A percentile compares a stretch with the other conserved stretches of the same genome.
Conservation (phyloP, 768 basidiomycete genomes). For the Pleurotus platypus region DNA sequence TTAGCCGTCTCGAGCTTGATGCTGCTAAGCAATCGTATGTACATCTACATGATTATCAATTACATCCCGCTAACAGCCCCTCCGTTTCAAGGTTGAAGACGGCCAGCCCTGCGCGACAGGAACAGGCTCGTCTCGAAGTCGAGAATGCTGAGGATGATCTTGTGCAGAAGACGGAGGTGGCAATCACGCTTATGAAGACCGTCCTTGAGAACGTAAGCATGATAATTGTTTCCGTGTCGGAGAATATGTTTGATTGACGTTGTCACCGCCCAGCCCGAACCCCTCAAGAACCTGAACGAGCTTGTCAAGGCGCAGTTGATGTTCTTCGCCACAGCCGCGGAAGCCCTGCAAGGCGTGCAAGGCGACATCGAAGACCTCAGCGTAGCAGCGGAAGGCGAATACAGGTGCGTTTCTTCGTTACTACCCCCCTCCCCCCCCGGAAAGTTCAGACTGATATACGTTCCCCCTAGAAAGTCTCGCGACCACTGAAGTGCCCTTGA, state of each 20-base stretch:
- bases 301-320: constrained; percentile 83
- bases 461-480: constrained; percentile 69
- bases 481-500: constrained; percentile 71
- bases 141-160: constrained; percentile 95
- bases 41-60: not conserved
- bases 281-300: constrained; percentile 90
- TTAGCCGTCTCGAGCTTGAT: constrained; percentile 84
- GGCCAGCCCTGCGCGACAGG: constrained; percentile 72
- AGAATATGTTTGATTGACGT: not conserved
- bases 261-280: constrained; percentile 69
- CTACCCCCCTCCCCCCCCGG: too few species aligned
- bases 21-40: constrained; percentile 84
- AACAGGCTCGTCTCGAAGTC: constrained; percentile 88
- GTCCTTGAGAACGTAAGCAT: constrained; percentile 89
- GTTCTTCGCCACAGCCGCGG: constrained; percentile 74
- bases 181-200: constrained; percentile 96
- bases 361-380: constrained; percentile 92
- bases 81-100: constrained; percentile 63
- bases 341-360: constrained; percentile 76
- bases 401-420: constrained; percentile 51
- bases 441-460: not conserved
- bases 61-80: not conserved
- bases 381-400: constrained; percentile 92
- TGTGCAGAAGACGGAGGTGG: constrained; percentile 96
- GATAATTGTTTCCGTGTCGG: not conserved